A percentile compares a stretch with the other conserved stretches of the same genome.
Conservation (phyloP, 306 rosid species). For the Herpetospermum pedunculosum region DNA sequence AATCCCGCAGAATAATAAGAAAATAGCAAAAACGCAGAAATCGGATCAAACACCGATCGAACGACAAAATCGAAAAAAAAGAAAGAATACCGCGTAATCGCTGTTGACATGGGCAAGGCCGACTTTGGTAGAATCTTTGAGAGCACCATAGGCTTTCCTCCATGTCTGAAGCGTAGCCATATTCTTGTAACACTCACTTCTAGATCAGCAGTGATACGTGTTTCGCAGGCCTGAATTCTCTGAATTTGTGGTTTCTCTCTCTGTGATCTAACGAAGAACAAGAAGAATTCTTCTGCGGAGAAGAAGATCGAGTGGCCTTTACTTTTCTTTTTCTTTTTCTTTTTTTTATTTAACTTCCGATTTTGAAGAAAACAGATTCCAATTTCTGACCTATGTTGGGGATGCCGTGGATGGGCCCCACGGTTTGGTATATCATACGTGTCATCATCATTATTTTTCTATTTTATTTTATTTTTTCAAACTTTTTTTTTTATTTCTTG, state of each 20-base stretch:
- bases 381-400: background rate
- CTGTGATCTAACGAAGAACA: slow-evolving; percentile 26
- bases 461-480: background rate
- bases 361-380: background rate
- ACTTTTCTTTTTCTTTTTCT: no score
- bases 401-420: slow-evolving; percentile 9
- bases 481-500: background rate
- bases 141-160: slow-evolving; percentile 94
- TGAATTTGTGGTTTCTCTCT: slow-evolving; percentile 23
- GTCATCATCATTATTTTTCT: background rate
- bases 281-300: slow-evolving; percentile 17
- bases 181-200: slow-evolving; percentile 10
- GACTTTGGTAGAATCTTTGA: slow-evolving; percentile 93
- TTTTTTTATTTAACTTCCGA: background rate
- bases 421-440: background rate
- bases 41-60: slow-evolving; percentile 1
- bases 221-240: slow-evolving; percentile 21
- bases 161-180: slow-evolving; percentile 98
- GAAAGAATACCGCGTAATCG: slow-evolving; percentile 64
- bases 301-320: background rate
- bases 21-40: background rate
- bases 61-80: background rate
- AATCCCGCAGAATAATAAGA: slow-evolving; percentile 15
- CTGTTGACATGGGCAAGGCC: slow-evolving; percentile 99
- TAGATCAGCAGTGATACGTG: slow-evolving; percentile 28